Evolutionary conservation across 305 asterid genomes (phyloP).

Genomic region (Fraxinus baroniana): DNA sequence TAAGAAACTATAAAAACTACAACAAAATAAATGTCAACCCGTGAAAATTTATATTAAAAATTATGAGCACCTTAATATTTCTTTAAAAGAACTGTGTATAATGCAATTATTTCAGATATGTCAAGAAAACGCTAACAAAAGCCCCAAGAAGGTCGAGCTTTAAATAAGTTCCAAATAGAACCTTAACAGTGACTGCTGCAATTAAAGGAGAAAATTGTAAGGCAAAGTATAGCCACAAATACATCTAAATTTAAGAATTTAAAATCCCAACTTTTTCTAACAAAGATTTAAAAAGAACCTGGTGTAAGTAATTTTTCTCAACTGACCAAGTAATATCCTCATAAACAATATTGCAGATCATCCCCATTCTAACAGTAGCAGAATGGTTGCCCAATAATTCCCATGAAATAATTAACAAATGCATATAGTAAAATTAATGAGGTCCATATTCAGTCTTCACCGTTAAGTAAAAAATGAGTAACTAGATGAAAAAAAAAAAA

Average conservation of each 20-base stretch:
- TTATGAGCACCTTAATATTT: neutral
- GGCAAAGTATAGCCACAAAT: neutral
- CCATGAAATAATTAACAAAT: conserved; percentile 9
- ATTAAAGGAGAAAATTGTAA: neutral
- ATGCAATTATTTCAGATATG: neutral
- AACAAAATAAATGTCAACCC: neutral
- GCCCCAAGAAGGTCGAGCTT: neutral
- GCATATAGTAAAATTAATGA: neutral
- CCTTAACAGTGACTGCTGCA: neutral
- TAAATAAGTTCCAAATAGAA: neutral
- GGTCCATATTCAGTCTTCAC: conserved; percentile 11
- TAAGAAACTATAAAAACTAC: neutral
- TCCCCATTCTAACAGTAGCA: neutral
- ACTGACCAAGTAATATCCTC: neutral
- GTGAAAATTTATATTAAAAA: neutral
- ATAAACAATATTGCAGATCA: conserved; percentile 1
- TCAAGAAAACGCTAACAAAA: neutral
- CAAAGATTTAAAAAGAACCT: neutral
- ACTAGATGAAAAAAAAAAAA: neutral
- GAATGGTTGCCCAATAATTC: neutral
- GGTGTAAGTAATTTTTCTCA: neutral
- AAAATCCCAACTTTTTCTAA: neutral
- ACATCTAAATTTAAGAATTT: neutral
- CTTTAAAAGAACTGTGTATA: neutral
- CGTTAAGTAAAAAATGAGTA: neutral